Conservation (phyloP, 2,329 filamentous ascomycete genomes). For the Chaetothyriales sp. region DNA sequence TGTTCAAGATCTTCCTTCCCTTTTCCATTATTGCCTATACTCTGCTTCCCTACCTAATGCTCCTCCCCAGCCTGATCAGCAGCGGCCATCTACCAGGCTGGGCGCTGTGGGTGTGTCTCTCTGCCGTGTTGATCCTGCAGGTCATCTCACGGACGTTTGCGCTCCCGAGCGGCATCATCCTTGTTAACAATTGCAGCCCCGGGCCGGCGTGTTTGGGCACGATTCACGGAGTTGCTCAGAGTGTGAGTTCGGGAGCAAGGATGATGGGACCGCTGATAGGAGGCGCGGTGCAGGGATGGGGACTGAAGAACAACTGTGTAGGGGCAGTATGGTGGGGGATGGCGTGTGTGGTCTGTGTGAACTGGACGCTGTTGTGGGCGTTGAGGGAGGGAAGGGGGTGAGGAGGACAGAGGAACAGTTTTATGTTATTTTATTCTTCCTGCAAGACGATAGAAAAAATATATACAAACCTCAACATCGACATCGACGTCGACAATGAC, state of each 20-base stretch:
- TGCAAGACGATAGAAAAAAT: no score
- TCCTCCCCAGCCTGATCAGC: constrained; percentile 40
- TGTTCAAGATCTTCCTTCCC: constrained; percentile 53
- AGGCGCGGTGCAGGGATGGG: constrained; percentile 39
- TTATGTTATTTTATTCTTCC: no score
- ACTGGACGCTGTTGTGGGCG: constrained; percentile 43
- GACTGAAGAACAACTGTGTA: constrained; percentile 38
- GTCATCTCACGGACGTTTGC: constrained; percentile 59
- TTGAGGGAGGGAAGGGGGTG: constrained; percentile 42
- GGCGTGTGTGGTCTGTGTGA: constrained; percentile 39
- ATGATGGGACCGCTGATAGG: constrained; percentile 42
- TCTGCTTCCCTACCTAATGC: constrained; percentile 53
- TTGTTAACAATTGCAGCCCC: constrained; percentile 46
- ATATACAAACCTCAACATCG: no score
- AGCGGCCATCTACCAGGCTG: constrained; percentile 21
- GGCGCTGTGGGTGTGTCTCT: constrained; percentile 50
- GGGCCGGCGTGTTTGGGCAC: constrained; percentile 42
- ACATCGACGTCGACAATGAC: no score
- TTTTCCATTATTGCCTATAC: constrained; percentile 58
- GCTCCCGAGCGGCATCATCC: constrained; percentile 42
- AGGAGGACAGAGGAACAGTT: constrained; percentile 48
- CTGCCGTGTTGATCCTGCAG: constrained; percentile 49
- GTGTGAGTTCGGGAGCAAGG: constrained; percentile 37
- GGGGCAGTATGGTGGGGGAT: constrained; percentile 44
- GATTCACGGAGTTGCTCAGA: constrained; percentile 44